Conservation (phyloP, 2,329 filamentous ascomycete genomes). For the Nannizziopsis barbatae region DNA sequence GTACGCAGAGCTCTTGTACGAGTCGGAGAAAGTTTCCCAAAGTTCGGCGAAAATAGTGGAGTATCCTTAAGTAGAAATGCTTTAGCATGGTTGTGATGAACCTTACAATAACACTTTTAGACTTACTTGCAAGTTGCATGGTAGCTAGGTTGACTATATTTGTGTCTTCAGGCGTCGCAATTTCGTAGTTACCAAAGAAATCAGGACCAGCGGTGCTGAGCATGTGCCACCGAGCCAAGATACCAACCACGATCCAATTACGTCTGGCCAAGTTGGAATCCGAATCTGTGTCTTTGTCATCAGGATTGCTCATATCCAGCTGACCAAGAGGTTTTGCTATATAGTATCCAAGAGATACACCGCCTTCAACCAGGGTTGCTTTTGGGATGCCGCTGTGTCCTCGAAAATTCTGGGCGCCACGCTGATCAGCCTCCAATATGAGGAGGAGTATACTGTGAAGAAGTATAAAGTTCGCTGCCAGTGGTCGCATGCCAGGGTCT, state of each 20-base stretch:
- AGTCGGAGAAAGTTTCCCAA: conserved; percentile 24
- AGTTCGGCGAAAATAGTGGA: conserved; percentile 30
- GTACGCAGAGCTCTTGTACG: conserved; percentile 26
- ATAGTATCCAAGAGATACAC: conserved; percentile 30
- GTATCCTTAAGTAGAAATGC: conserved; percentile 19
- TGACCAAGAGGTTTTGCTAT: conserved; percentile 32
- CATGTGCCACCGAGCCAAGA: conserved; percentile 34
- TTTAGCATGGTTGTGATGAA: background rate
- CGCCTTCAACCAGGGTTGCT: conserved; percentile 30
- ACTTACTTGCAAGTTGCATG: conserved; percentile 32
- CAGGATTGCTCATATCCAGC: conserved; percentile 25
- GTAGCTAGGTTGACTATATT: conserved; percentile 28
- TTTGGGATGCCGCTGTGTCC: conserved; percentile 34
- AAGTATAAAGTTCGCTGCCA: conserved; percentile 31
- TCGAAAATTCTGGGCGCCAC: conserved; percentile 33
- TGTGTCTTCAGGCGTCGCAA: conserved; percentile 31
- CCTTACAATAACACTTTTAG: background rate
- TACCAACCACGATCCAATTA: conserved; percentile 31
- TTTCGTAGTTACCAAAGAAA: conserved; percentile 29
- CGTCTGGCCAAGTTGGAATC: conserved; percentile 32
- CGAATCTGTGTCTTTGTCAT: conserved; percentile 29
- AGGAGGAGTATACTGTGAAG: conserved; percentile 34
- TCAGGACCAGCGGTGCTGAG: conserved; percentile 33
- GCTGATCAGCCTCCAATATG: conserved; percentile 34
- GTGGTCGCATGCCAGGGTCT: conserved; percentile 24